Conservation (phyloP, 768 basidiomycete genomes). For the Pluteus cervinus region DNA sequence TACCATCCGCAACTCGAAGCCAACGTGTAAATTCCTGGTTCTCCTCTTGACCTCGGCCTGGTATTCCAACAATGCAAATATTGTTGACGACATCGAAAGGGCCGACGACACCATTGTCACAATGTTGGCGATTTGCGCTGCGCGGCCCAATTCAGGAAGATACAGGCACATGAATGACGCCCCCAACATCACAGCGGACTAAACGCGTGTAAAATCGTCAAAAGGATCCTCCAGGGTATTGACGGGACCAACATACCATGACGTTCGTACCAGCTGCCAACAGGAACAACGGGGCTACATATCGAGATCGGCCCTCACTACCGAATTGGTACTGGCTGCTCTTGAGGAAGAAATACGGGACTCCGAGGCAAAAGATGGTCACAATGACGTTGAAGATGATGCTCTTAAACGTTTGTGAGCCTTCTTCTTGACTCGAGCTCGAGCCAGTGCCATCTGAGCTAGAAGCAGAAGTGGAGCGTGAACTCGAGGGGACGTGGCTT, state of each 20-base stretch:
- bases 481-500: too few relatives aligned
- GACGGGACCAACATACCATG: slow-evolving; percentile 38
- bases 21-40: too few relatives aligned
- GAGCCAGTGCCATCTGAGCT: too few relatives aligned
- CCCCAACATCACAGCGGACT: slow-evolving; percentile 79
- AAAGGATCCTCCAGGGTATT: slow-evolving; percentile 9
- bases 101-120: slow-evolving; percentile 65
- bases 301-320: slow-evolving; percentile 50
- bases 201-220: slow-evolving; percentile 9
- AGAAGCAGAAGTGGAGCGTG: too few relatives aligned
- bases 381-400: slow-evolving; percentile 51
- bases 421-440: too few relatives aligned
- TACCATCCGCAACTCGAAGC: too few relatives aligned
- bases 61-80: slow-evolving; percentile 64
- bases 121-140: slow-evolving; percentile 59
- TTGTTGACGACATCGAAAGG: slow-evolving; percentile 61
- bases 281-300: slow-evolving; percentile 52
- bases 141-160: slow-evolving; percentile 63
- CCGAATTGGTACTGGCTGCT: slow-evolving; percentile 46
- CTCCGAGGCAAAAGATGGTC: slow-evolving; percentile 65
- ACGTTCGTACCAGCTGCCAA: slow-evolving; percentile 61
- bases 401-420: too few relatives aligned
- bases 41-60: slow-evolving; percentile 59
- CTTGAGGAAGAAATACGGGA: slow-evolving; percentile 70
- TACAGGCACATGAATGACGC: slow-evolving; percentile 79